phyloP scores from a whole-genome alignment of 2,329 filamentous ascomycete genomes.

The Cytospora piceicola region DNA sequence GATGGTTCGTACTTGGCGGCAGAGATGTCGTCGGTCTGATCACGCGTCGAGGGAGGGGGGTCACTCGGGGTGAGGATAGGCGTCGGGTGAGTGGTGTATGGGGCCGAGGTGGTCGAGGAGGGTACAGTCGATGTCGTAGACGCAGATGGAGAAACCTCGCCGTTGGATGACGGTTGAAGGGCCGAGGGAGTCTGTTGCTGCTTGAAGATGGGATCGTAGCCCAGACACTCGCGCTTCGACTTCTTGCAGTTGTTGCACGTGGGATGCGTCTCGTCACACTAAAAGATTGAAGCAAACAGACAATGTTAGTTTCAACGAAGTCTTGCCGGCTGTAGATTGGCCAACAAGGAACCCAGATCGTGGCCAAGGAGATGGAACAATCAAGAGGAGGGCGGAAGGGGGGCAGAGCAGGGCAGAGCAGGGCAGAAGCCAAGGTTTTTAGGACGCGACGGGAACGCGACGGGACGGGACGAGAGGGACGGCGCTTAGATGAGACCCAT shows the following conservation, averaged over 20 bases:
- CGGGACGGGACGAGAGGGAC: slow-evolving; percentile 24
- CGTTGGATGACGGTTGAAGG: slow-evolving; percentile 71
- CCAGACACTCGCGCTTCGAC: slow-evolving; percentile 83
- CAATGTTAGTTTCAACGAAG: background rate
- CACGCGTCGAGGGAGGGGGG: slow-evolving; percentile 16
- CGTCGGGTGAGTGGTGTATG: slow-evolving; percentile 40
- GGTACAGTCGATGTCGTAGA: slow-evolving; percentile 41
- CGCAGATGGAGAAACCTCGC: slow-evolving; percentile 38
- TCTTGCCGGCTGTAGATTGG: background rate
- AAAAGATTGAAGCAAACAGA: background rate
- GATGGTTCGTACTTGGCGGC: slow-evolving; percentile 42
- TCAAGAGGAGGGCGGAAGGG: background rate
- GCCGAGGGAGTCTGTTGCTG: slow-evolving; percentile 70
- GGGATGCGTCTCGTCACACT: slow-evolving; percentile 97
- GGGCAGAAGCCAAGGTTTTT: slow-evolving; percentile 9
- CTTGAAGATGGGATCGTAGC: slow-evolving; percentile 88
- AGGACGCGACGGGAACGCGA: slow-evolving; percentile 14
- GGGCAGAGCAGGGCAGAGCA: background rate
- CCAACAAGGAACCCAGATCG: background rate
- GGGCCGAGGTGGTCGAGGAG: slow-evolving; percentile 41
- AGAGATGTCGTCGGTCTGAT: slow-evolving; percentile 15
- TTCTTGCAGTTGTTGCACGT: slow-evolving; percentile 90
- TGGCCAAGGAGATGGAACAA: too few species aligned
- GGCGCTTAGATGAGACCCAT: background rate
- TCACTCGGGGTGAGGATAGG: slow-evolving; percentile 29